Percentiles rank a stretch among this genome's conserved stretches.
These are phyloP conservation scores for Pyracantha coccinea DNA, from an alignment of 331 rosid species.

Conservation along the genomic window DNA sequence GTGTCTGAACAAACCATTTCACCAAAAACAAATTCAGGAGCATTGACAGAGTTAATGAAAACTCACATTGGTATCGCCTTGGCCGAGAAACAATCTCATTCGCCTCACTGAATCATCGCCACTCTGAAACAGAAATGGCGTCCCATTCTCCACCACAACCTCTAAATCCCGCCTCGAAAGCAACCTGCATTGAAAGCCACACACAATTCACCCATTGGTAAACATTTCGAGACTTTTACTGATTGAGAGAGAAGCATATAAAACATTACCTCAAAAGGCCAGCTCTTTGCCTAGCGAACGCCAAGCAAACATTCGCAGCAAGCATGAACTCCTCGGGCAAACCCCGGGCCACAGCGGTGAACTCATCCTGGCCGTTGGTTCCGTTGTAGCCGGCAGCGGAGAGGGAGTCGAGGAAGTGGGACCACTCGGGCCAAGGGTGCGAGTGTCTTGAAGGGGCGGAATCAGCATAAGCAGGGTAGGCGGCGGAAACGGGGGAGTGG, in stretches of 20 bases:
- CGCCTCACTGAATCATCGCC: conserved; percentile 30
- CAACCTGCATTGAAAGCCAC: conserved; percentile 31
- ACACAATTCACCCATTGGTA: neutral
- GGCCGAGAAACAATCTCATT: conserved; percentile 48
- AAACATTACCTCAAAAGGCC: conserved; percentile 48
- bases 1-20: neutral
- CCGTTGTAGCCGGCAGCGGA: conserved; percentile 33
- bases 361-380: conserved; percentile 8
- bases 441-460: neutral
- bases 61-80: conserved; percentile 43
- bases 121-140: conserved; percentile 51
- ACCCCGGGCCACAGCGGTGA: conserved; percentile 13
- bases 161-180: conserved; percentile 65
- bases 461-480: neutral
- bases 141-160: conserved; percentile 39
- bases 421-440: conserved; percentile 58
- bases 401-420: conserved; percentile 40
- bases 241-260: neutral
- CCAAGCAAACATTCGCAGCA: conserved; percentile 49
- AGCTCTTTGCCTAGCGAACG: conserved; percentile 52
- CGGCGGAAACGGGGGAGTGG: neutral
- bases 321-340: conserved; percentile 30
- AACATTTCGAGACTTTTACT: too few species aligned
- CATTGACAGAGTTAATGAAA: neutral
- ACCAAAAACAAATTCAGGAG: neutral